phyloP scores from a whole-genome alignment of 2,329 filamentous ascomycete genomes.

The Clonostachys rosea region DNA sequence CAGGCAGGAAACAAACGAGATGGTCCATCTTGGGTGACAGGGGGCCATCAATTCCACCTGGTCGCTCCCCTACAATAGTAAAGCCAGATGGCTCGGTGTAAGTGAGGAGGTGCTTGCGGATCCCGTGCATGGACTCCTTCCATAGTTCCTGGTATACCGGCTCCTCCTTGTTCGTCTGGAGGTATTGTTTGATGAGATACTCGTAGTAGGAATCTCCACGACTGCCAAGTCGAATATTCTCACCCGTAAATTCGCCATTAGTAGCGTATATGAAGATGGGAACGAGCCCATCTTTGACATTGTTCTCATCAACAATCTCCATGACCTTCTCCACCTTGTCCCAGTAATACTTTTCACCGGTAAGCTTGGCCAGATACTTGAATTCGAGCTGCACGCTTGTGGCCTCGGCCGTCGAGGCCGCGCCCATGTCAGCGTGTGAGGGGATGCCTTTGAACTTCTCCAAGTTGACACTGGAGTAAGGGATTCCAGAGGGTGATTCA shows the following conservation, averaged over 20 bases:
- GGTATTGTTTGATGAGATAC: conserved; percentile 97
- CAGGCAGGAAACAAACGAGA: conserved; percentile 94
- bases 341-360: conserved; percentile 91
- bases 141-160: conserved; percentile 88
- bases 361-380: conserved; percentile 94
- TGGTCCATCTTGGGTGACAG: conserved; percentile 96
- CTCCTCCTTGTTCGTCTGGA: conserved; percentile 87
- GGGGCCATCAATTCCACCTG: conserved; percentile 59
- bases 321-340: conserved; percentile 88
- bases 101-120: conserved; percentile 88
- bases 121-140: conserved; percentile 77
- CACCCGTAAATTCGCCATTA: conserved; percentile 71
- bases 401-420: conserved; percentile 90
- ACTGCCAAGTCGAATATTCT: conserved; percentile 88
- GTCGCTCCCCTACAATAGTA: conserved; percentile 87
- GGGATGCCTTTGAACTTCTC: conserved; percentile 70
- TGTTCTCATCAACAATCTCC: conserved; percentile 81
- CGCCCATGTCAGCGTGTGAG: conserved; percentile 80
- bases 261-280: conserved; percentile 87
- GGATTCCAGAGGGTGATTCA: conserved; percentile 80
- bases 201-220: conserved; percentile 98
- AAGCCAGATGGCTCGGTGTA: conserved; percentile 78
- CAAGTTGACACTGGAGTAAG: conserved; percentile 86
- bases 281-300: conserved; percentile 73
- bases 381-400: conserved; percentile 92